Base-by-base conservation (phyloP, 139 green algal genomes). In the Coelastrella sp. region DNA sequence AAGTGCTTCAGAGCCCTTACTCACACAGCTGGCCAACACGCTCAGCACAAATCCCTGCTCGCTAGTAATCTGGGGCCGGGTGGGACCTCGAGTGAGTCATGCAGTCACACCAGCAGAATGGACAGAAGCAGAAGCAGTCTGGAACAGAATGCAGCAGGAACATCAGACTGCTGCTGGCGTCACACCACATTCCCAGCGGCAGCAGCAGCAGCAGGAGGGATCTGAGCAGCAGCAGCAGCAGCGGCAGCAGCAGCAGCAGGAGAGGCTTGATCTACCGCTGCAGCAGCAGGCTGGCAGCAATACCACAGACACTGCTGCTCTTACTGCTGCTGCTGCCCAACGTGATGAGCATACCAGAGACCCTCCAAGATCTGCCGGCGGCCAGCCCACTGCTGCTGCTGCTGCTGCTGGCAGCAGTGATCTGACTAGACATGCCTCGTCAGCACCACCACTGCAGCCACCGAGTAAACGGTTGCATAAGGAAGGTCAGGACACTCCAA, bases 121-220 rank as follows among this genome's bases (percentile, higher is more conserved):
- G 80, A 4, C 58, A 23, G n/a, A 10, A 11, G n/a, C 23, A 22
- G 7, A 22, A 23, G 59, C 71, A 68, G 10, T 59, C 11, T 86
- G 80, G 80, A n/a, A 86, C n/a, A 5, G 11, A 20, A 76, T 86
- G 77, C 77, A 64, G 19, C 17, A 54, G 7, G 17, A 85, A 23
- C 77, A 83, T 8, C 74, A 80, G 74, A 8, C 22, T 8, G 74
- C 22, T 59, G 10, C 23, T 17, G 74, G 74, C 5, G 10, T 80
- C 13, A 59, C 4, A 80, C 77, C 77, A 66, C 16, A 71, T 71
- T 7, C 11, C 54, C 10, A 83, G 77, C 77, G 61, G 80, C 61
- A 75, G 80, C 80, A 75, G 60, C 80, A 85, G 79, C 79, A 85
- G 79, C 58, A 85, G 74, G 19, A 22, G 32, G 77, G 7, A 17